A percentile compares a stretch with the other conserved stretches of the same genome.
These are phyloP conservation scores for Emergomyces pasteurianus DNA, from an alignment of 2,329 filamentous ascomycete genomes.

Conservation along the genomic window DNA sequence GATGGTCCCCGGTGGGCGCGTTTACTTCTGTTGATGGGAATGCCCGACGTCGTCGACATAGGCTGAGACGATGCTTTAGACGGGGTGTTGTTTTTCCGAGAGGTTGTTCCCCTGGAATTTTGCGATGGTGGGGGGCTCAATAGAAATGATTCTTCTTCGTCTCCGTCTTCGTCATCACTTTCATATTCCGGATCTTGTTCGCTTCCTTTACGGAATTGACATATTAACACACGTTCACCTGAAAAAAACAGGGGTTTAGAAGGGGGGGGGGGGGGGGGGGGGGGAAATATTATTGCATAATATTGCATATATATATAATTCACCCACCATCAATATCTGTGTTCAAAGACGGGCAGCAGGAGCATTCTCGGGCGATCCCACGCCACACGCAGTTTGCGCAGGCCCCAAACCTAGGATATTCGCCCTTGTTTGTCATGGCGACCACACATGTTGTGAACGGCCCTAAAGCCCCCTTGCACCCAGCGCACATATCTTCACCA, in stretches of 20 bases:
- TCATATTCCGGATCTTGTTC: neutral
- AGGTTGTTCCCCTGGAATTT: neutral
- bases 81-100: neutral
- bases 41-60: neutral
- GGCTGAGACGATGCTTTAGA: neutral
- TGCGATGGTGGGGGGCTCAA: neutral
- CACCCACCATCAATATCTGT: neutral
- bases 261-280: too few relatives aligned
- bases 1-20: too few relatives aligned
- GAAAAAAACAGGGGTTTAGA: neutral
- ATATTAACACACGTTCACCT: neutral
- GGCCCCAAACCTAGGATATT: neutral
- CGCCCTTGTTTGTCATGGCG: neutral
- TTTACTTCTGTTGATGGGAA: too few relatives aligned
- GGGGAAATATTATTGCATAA: too few relatives aligned
- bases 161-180: neutral
- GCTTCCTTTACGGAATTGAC: neutral
- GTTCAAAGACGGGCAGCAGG: neutral
- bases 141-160: neutral
- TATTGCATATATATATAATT: neutral
- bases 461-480: neutral
- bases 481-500: neutral
- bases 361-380: neutral
- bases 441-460: neutral
- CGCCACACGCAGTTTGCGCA: neutral